Conservation (phyloP, 768 basidiomycete species). For the Naganishia onofrii region DNA sequence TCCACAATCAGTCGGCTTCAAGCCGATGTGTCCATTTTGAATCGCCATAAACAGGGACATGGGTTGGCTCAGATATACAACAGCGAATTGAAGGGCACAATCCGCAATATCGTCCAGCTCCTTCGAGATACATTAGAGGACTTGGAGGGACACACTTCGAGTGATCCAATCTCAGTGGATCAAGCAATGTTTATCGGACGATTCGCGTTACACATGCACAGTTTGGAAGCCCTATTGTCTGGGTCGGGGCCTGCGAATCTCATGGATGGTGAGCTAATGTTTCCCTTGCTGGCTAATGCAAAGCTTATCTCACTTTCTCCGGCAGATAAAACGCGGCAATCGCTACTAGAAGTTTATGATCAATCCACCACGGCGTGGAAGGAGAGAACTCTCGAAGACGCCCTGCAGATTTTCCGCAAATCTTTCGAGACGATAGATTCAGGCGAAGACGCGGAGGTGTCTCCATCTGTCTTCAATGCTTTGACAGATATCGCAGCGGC, state of each 20-base stretch:
- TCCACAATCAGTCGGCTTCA: constrained; percentile 34
- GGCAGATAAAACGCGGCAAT: background rate
- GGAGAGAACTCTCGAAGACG: constrained; percentile 21
- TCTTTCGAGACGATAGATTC: background rate
- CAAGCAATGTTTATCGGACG: constrained; percentile 13
- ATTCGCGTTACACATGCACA: constrained; percentile 6
- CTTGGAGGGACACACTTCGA: background rate
- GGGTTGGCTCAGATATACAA: background rate
- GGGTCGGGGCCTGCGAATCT: background rate
- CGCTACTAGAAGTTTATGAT: background rate
- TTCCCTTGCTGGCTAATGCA: background rate
- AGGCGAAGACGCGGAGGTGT: background rate
- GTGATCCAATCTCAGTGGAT: constrained; percentile 10
- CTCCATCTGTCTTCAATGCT: constrained; percentile 20
- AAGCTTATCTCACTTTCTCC: background rate
- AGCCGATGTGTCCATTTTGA: background rate
- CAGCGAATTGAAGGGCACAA: background rate
- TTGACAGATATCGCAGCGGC: constrained; percentile 10
- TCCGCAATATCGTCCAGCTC: background rate
- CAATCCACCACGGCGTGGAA: constrained; percentile 3
- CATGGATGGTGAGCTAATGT: background rate
- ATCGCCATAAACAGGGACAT: background rate
- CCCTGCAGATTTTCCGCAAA: constrained; percentile 19
- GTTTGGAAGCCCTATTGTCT: background rate
- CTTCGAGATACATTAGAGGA: background rate